phyloP scores from a whole-genome alignment of 2,329 filamentous ascomycete genomes.

The Venturia effusa region DNA sequence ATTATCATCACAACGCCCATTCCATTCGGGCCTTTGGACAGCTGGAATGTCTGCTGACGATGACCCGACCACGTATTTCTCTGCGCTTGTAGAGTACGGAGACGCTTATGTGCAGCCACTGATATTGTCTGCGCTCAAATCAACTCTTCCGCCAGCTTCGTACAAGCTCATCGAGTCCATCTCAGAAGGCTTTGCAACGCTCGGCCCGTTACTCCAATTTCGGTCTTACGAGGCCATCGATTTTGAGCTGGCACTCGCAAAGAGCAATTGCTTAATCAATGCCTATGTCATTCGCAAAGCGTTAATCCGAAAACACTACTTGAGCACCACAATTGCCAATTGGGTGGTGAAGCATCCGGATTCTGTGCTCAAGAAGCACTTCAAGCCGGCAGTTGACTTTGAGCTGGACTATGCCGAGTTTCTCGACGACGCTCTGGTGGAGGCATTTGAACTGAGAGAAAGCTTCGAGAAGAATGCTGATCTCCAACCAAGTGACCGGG shows the following conservation, averaged over 20 bases:
- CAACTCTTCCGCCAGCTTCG: conserved; percentile 43
- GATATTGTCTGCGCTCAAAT: conserved; percentile 60
- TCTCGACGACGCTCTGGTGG: conserved; percentile 81
- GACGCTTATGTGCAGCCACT: conserved; percentile 84
- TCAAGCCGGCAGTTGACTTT: conserved; percentile 73
- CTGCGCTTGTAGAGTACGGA: conserved; percentile 73
- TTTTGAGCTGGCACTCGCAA: conserved; percentile 60
- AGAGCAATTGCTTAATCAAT: conserved; percentile 63
- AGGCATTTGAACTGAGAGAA: conserved; percentile 77
- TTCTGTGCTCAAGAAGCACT: conserved; percentile 56
- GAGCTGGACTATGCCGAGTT: conserved; percentile 97
- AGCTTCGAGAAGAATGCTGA: conserved; percentile 61
- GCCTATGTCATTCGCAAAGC: conserved; percentile 95
- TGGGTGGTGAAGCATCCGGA: conserved; percentile 78
- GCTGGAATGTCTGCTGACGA: not conserved
- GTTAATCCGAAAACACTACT: conserved; percentile 89
- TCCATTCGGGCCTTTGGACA: not conserved
- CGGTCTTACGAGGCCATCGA: conserved; percentile 78
- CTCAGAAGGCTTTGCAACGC: conserved; percentile 35
- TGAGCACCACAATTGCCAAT: conserved; percentile 70
- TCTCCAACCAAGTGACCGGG: conserved; percentile 31
- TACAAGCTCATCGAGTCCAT: conserved; percentile 46
- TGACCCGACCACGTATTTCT: conserved; percentile 32
- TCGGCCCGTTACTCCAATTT: conserved; percentile 59
- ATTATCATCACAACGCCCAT: not conserved